These are phyloP conservation scores for Tanacetum coccineum DNA, from an alignment of 129 eudicot genomes.

Conservation along the genomic window DNA sequence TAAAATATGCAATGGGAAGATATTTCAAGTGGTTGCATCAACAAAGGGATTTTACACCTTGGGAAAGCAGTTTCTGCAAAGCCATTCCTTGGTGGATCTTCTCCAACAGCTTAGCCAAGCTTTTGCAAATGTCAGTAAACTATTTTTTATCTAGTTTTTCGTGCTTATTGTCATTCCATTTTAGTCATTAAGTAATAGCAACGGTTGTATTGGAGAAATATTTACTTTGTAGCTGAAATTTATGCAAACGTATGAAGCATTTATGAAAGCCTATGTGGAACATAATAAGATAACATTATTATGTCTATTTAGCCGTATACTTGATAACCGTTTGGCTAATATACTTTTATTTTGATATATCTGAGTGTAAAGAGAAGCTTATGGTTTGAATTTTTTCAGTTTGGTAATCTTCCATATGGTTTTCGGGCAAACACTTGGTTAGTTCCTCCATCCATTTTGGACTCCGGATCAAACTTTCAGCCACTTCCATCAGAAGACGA, in stretches of 20 bases:
- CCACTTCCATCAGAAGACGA: conserved; percentile 86
- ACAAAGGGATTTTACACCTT: conserved; percentile 82
- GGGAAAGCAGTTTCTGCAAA: conserved; percentile 81
- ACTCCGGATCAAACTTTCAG: conserved; percentile 54
- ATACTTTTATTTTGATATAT: conserved; percentile 19
- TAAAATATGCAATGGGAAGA: conserved; percentile 93
- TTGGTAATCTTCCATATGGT: conserved; percentile 99
- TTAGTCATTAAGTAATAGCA: not conserved
- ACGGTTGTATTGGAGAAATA: not conserved
- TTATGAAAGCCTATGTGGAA: conserved; percentile 91
- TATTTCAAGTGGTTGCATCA: conserved; percentile 87
- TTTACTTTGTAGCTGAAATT: not conserved
- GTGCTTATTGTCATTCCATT: not conserved
- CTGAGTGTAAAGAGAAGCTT: conserved; percentile 22
- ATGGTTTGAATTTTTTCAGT: conserved; percentile 48
- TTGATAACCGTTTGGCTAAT: conserved; percentile 1
- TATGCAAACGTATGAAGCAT: conserved; percentile 82
- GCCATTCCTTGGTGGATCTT: conserved; percentile 97
- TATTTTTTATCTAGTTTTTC: conserved; percentile 17
- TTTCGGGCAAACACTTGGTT: conserved; percentile 98
- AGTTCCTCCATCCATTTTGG: conserved; percentile 69
- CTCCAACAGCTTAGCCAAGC: conserved; percentile 99
- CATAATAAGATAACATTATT: conserved; percentile 79
- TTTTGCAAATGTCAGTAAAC: conserved; percentile 75
- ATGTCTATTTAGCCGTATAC: conserved; percentile 17